Evolutionary conservation across 768 basidiomycete genomes (phyloP), one percentile per base, ranked within the genome.

Genomic region (Podaxis sp.): DNA sequence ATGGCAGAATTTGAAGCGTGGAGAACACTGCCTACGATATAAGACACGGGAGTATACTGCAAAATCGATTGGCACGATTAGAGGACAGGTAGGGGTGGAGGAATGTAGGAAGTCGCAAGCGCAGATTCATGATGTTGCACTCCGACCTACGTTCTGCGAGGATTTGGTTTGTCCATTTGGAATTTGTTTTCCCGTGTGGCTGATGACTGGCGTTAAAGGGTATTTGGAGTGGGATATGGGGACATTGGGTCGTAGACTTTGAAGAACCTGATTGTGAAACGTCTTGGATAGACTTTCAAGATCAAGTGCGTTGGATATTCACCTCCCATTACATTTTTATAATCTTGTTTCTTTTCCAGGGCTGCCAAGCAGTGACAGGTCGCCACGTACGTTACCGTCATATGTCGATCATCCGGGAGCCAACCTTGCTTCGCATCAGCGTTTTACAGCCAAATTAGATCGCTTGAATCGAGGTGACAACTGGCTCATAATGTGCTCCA

Each of bases 251-350:
- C 13, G 21, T 57, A 21, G 47, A 57, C 23, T 57, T 57, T 13
- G 47, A 50, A 21, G 56, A 57, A 16, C 56, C 56, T 6, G 56
- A 57, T 21, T 57, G 56, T 38, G 56, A 57, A 27, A 50, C 56
- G 3, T 21, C n/a, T 36, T 57, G 56, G 56, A 23, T 2, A 2
- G 18, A 48, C 11, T 50, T 57, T 14, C 18, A 36, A 6, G 56
- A 57, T 23, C 28, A 57, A 47, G 56, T 57, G 3, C 5, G 46
- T 16, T 7, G 18, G 13, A 37, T 50, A 36, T 7, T 10, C 32
- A 46, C 27, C 11, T 57, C 5, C 10, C 13, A n/a, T 10, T 18
- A 53, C 0, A 18, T 10, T 25, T 48, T 55, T 27, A 25, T 32
- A 57, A 37, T 21, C 3, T 48, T 13, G 4, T 56, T 16, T 5